Evolutionary conservation across 352 stramenopile genomes (phyloP).

Genomic region (Phytophthora colocasiae): DNA sequence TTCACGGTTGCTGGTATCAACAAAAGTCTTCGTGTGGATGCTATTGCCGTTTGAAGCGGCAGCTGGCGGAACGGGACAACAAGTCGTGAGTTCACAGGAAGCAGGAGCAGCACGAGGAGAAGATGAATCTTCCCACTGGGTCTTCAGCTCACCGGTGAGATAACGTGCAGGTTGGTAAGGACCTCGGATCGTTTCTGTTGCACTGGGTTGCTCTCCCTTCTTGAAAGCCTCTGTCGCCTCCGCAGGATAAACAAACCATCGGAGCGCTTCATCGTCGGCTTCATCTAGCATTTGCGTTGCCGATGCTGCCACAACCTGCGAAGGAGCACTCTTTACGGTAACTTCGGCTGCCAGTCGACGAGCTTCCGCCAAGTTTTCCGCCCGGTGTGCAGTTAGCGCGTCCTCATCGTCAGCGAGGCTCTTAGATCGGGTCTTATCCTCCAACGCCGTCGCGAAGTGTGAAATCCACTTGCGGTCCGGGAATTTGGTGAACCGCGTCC

Average conservation of each 20-base stretch:
- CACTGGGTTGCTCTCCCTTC: constrained; percentile 78
- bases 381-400: constrained; percentile 40
- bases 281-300: constrained; percentile 61
- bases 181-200: constrained; percentile 44
- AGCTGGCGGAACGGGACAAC: constrained; percentile 21
- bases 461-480: constrained; percentile 65
- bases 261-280: constrained; percentile 56
- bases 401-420: constrained; percentile 43
- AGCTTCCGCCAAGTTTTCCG: constrained; percentile 53
- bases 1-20: constrained; percentile 35
- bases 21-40: constrained; percentile 25
- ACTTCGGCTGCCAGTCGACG: constrained; percentile 40
- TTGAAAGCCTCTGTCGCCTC: constrained; percentile 90
- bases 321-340: constrained; percentile 26
- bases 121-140: constrained; percentile 50
- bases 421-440: constrained; percentile 32
- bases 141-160: constrained; percentile 43
- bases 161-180: constrained; percentile 65
- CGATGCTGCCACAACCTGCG: constrained; percentile 43
- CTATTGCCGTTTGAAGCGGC: constrained; percentile 23
- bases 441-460: constrained; percentile 48
- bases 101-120: background rate
- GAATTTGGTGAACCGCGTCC: constrained; percentile 60
- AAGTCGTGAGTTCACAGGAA: constrained; percentile 21
- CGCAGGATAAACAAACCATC: constrained; percentile 80